Evolutionary conservation across 2,329 filamentous ascomycete species (phyloP).

Genomic region (Penicillium psychrosexuale): DNA sequence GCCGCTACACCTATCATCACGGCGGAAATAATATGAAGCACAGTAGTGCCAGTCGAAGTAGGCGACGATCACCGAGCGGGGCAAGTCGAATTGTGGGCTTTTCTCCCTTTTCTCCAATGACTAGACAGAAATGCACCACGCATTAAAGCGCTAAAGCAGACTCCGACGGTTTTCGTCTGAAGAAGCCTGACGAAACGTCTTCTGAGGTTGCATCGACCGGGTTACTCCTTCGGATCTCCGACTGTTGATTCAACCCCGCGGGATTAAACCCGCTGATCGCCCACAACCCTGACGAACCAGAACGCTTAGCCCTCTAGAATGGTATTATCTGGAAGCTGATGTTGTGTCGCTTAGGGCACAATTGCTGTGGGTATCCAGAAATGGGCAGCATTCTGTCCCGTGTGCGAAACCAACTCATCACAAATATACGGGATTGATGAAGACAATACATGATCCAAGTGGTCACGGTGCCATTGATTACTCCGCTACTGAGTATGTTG

Average conservation of each 20-base stretch:
- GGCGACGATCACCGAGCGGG: slow-evolving; percentile 9
- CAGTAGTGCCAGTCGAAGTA: not conserved
- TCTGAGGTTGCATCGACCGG: slow-evolving; percentile 21
- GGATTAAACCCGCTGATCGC: slow-evolving; percentile 20
- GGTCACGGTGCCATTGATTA: not conserved
- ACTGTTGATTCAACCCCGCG: slow-evolving; percentile 6
- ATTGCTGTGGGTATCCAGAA: not conserved
- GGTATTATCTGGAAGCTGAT: not conserved
- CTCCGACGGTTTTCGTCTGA: slow-evolving; percentile 10
- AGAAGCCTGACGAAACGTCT: not conserved
- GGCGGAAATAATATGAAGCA: not conserved
- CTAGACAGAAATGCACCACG: not conserved
- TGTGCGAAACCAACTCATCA: not conserved
- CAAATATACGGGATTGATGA: not conserved
- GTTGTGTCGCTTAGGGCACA: not conserved
- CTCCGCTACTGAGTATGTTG: not conserved
- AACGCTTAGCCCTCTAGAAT: not conserved
- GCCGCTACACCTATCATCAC: slow-evolving; percentile 3
- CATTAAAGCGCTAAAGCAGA: not conserved
- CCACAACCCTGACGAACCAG: not conserved
- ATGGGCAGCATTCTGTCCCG: not conserved
- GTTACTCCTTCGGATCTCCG: slow-evolving; percentile 18
- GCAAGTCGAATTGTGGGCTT: not conserved
- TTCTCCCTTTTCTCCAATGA: not conserved
- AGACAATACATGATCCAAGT: not conserved